Evolutionary conservation across 2,329 filamentous ascomycete genomes (phyloP), one percentile per base, ranked within the genome.

Genomic region (Rutstroemia sydowiana): DNA sequence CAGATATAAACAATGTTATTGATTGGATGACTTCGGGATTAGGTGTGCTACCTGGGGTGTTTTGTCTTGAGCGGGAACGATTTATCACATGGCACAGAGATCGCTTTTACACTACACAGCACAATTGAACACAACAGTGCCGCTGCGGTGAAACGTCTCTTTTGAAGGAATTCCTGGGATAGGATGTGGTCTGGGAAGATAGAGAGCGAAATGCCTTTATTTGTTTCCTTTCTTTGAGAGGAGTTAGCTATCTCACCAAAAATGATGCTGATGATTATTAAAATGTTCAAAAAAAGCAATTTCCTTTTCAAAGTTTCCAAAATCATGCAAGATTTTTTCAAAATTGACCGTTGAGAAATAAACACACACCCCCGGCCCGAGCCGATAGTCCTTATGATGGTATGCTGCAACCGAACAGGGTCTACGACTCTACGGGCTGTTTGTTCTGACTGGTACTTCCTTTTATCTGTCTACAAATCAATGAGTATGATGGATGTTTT

Each of bases 61-160:
- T 39, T 50, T 39, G 16, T 50, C 40, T 50, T 9, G 34, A 51
- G 34, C 36, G 44, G 50, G 37, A 48, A 41, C 36, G 44, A 52
- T 48, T 52, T 36, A 42, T 52, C 50, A 52, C 37, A 52, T 52
- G 44, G 50, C 21, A 52, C 44, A 52, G 48, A 52, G 44, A 52
- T 52, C 50, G 50, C 44, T 37, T 18, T 20, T 14, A 16, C 23
- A 44, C 26, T n/a, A 16, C 41, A 32, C 41, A 16, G 31, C 48
- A 46, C 42, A 40, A 51, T 46, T 39, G 23, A 26, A 9, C 42
- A 51, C 48, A 21, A 31, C 42, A 46, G 48, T 51, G 26, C 48
- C 48, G 48, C 42, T 51, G 48, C 44, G 10, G 48, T 51, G 48
- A 46, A 46, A 51, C 48, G 18, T 45, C 7, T 16, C 21, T 18